These are phyloP conservation scores for Tulasnella sp. DNA, from an alignment of 768 basidiomycete species.

Conservation along the genomic window DNA sequence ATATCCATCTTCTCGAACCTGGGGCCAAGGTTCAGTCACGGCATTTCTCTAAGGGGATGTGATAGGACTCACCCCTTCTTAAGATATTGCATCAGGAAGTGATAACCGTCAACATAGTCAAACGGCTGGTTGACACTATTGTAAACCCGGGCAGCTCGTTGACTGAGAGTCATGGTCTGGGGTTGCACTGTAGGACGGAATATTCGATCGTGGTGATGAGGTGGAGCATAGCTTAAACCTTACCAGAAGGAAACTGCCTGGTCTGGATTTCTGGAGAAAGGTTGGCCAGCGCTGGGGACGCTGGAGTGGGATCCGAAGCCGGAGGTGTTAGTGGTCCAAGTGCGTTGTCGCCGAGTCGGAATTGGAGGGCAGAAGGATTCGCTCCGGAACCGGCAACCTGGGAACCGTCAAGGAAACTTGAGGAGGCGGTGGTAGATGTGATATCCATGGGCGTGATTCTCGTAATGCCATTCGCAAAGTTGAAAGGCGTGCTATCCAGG, in stretches of 20 bases:
- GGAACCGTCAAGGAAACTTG: background rate
- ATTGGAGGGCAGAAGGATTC: background rate
- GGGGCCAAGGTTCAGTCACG: background rate
- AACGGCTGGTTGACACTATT: slow-evolving; percentile 61
- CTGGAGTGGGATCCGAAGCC: slow-evolving; percentile 6
- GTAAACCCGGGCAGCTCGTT: slow-evolving; percentile 39
- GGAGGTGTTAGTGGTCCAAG: slow-evolving; percentile 7
- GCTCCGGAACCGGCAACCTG: background rate
- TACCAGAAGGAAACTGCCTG: background rate
- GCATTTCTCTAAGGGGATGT: background rate
- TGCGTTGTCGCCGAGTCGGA: slow-evolving; percentile 1
- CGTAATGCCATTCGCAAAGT: background rate
- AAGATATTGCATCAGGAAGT: slow-evolving; percentile 90
- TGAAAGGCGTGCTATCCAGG: background rate
- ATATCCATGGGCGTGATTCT: no score
- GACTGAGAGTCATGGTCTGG: background rate
- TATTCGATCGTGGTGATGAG: background rate
- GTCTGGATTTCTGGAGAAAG: slow-evolving; percentile 9
- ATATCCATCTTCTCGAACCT: slow-evolving; percentile 97
- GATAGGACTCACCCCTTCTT: slow-evolving; percentile 40
- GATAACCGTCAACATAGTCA: slow-evolving; percentile 94
- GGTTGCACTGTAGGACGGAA: background rate
- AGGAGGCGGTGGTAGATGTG: no score
- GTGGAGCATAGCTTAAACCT: background rate
- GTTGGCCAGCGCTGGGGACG: background rate